Base-by-base conservation (phyloP, 176 grass and related monocot genomes). In the Raddia guianensis region DNA sequence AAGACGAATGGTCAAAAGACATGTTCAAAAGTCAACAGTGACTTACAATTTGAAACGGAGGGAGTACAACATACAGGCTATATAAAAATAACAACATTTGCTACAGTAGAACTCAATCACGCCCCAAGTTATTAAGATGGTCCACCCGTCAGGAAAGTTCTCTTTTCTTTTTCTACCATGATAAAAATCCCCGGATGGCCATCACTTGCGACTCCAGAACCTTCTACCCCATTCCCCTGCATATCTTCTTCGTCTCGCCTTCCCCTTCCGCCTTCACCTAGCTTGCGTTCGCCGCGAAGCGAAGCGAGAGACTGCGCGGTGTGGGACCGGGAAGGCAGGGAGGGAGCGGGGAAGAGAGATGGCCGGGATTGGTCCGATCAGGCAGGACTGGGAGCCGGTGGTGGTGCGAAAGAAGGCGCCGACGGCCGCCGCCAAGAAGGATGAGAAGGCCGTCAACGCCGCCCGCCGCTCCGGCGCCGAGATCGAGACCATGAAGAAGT, bases 301-400 rank as follows among this genome's bases (percentile, higher is more conserved):
- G 75, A 65, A 57, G 34, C 57, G 57, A 33, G 49, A 68, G 12
- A 46, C 3, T 5, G 4, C 12, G 48, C 51, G 18, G 40, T 37
- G 65, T 64, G 56, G 58, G 57, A 18, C 21, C 40, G 12, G 8
- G 27, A 18, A 66, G 9, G 32, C 61, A 53, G 86, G 20, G 52
- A 71, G 27, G 27, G 63, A 3, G 59, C 19, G 70, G 91, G 19
- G 0, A 20, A 33, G 54, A 44, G 20, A 44, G 58, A 94, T 94
- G 92, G 86, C 92, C 7, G 87, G 91, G 77, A 85, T 81, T 34
- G 89, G 92, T 8, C 86, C 92, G 21, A 75, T 94, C 65, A 78
- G 83, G 83, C 92, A 94, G 92, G 92, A 94, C 58, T 94, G 89
- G 89, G 92, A 94, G 80, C 92, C 89, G 9, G 84, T 94, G 18